Conservation (phyloP, 1,284 basidiomycete species). For the Ceratobasidium sp. region DNA sequence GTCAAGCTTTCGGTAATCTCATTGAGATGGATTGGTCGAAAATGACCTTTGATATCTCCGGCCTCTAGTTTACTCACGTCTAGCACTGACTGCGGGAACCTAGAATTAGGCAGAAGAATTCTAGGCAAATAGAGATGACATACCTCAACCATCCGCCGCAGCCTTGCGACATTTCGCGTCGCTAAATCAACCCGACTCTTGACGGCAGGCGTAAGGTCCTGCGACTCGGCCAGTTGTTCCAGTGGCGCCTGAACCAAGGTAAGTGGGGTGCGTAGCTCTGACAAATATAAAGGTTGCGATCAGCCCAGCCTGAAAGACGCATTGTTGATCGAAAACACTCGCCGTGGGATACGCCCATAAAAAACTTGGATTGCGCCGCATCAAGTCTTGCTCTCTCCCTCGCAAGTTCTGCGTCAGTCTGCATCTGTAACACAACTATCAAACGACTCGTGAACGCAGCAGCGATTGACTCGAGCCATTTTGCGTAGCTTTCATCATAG, state of each 20-base stretch:
- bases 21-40: slow-evolving; percentile 53
- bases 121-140: slow-evolving; percentile 49
- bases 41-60: slow-evolving; percentile 49
- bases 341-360: slow-evolving; percentile 54
- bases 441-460: slow-evolving; percentile 45
- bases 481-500: slow-evolving; percentile 48
- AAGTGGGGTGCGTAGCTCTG: slow-evolving; percentile 56
- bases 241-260: slow-evolving; percentile 52
- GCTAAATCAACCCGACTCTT: slow-evolving; percentile 53
- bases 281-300: neutral
- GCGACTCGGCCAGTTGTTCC: slow-evolving; percentile 12
- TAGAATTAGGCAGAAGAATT: slow-evolving; percentile 45
- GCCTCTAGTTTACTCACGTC: slow-evolving; percentile 42
- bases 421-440: slow-evolving; percentile 43
- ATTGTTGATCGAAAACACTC: neutral
- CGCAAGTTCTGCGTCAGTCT: slow-evolving; percentile 44
- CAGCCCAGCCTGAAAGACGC: too few relatives aligned
- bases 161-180: slow-evolving; percentile 53
- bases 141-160: slow-evolving; percentile 55
- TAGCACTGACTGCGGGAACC: slow-evolving; percentile 13
- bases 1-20: slow-evolving; percentile 54
- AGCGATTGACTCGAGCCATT: slow-evolving; percentile 46
- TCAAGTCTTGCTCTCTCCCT: slow-evolving; percentile 54
- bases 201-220: slow-evolving; percentile 43
- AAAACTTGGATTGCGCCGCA: slow-evolving; percentile 56